phyloP scores from a whole-genome alignment of 352 stramenopile genomes.

The Pythium utonaiense region DNA sequence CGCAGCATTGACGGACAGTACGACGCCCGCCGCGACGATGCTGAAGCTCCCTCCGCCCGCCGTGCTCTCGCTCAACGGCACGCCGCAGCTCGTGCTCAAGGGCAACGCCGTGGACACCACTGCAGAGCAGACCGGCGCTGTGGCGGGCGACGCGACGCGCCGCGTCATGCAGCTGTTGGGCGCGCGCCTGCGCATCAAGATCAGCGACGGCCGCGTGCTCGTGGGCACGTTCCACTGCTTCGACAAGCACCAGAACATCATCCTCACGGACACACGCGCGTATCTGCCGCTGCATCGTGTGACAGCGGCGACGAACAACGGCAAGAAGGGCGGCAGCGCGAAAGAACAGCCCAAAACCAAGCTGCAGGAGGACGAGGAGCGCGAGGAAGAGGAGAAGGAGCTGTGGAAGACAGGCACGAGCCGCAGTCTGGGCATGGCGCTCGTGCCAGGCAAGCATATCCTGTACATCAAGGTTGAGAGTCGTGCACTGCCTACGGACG shows the following conservation, averaged over 20 bases:
- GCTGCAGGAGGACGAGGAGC: conserved; percentile 7
- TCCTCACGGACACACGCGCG: conserved; percentile 66
- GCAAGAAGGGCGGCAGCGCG: conserved; percentile 27
- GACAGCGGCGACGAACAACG: not conserved
- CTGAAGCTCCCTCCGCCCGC: conserved; percentile 12
- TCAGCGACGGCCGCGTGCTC: conserved; percentile 67
- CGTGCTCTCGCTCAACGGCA: conserved; percentile 62
- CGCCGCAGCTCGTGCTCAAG: conserved; percentile 32
- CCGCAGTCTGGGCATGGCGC: conserved; percentile 63
- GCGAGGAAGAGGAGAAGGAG: conserved; percentile 36
- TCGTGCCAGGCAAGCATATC: conserved; percentile 76
- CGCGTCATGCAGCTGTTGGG: conserved; percentile 62
- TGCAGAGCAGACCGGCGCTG: not conserved
- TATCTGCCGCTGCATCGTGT: conserved; percentile 35
- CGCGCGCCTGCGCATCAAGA: conserved; percentile 51
- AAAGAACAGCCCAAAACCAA: not conserved
- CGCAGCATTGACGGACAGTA: not conserved
- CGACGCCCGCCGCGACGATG: not conserved
- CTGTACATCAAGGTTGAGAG: conserved; percentile 63
- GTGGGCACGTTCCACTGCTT: conserved; percentile 73
- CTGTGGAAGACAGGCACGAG: conserved; percentile 30
- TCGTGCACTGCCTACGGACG: not conserved
- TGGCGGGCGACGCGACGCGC: conserved; percentile 42
- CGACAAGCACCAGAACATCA: conserved; percentile 82
- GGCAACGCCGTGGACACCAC: not conserved